Evolutionary conservation across 371 early-diverging fungal species (phyloP), one percentile per base, ranked within the genome.

Genomic region (Apophysomyces sp.): DNA sequence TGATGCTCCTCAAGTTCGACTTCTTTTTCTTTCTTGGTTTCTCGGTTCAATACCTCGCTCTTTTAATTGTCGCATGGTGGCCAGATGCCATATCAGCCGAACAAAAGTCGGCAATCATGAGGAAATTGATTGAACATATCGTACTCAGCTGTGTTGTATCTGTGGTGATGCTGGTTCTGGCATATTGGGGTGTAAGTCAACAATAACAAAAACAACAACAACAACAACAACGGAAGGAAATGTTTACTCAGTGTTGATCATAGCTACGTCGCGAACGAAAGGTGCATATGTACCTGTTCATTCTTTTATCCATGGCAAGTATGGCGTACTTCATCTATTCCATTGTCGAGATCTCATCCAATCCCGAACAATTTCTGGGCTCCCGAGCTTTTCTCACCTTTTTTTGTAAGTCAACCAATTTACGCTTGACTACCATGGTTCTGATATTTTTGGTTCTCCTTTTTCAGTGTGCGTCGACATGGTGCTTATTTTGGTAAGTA

Each of bases 1-100:
- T 96, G 73, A 88, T 92, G 76, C 69, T 95, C 16, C 81, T 96
- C 60, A 95, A 95, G 71, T 80, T 94, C 49, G 94, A 94, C 72
- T 76, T 94, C 58, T 95, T 95, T 71, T 92, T 94, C 74, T 89
- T 92, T 65, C 74, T 94, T 28, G 90, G 92, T 1, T 94, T 94
- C 65, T 89, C 92, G 8, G 84, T 93, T 18, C 94, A 95, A 65
- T 95, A 92, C 67, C 85, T 96, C 37, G 84, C 71, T 0, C 81
- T 92, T 11, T 66, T 96, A 30, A 84, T 94, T 9, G 83, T 79
- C 8, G 71, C 73, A 26, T 89, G 66, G 82, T 72, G 75, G 72
- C 74, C 66, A 57, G 78, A 52, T 63, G 63, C 69, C 55, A 63
- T n/a, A 3, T 68, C 39, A 52, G 39, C 55, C 84, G 91, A 69